Conservation (phyloP, 768 basidiomycete genomes). For the Clavaria fumosa region DNA sequence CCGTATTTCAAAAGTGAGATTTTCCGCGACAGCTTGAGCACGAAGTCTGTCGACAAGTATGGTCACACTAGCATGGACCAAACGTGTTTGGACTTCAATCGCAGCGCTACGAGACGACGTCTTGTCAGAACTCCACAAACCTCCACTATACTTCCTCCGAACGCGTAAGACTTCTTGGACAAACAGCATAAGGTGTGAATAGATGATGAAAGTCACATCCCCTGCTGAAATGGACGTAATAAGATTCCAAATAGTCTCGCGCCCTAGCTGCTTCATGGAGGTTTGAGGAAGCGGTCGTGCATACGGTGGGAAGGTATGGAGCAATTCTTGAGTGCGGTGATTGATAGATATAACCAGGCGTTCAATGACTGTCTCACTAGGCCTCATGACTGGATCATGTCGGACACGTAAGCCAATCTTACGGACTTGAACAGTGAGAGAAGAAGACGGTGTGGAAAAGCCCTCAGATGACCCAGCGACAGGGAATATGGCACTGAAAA, state of each 20-base stretch:
- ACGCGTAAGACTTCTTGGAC: slow-evolving; percentile 40
- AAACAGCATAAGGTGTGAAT: slow-evolving; percentile 47
- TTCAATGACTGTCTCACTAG: slow-evolving; percentile 24
- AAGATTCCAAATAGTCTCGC: slow-evolving; percentile 17
- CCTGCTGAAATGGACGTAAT: slow-evolving; percentile 25
- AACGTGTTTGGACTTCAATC: too few relatives aligned
- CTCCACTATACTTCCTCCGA: slow-evolving; percentile 20
- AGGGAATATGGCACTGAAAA: slow-evolving; percentile 13
- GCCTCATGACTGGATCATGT: slow-evolving; percentile 15
- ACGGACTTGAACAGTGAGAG: too few relatives aligned
- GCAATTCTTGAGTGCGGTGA: slow-evolving; percentile 13
- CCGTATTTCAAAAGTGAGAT: slow-evolving; percentile 51
- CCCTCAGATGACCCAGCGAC: too few relatives aligned
- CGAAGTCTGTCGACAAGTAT: too few relatives aligned
- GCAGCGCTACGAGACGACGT: too few relatives aligned
- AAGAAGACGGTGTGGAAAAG: too few relatives aligned
- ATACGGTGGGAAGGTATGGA: slow-evolving; percentile 10
- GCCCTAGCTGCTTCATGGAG: slow-evolving; percentile 24
- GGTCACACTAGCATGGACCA: too few relatives aligned
- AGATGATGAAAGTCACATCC: slow-evolving; percentile 27
- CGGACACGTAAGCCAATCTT: too few relatives aligned
- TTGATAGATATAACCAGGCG: slow-evolving; percentile 17
- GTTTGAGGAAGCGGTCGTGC: slow-evolving; percentile 27
- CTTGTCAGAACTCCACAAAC: too few relatives aligned
- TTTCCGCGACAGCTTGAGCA: slow-evolving; percentile 56